phyloP scores from a whole-genome alignment of 768 basidiomycete species.

The Tephrocybe sp. region DNA sequence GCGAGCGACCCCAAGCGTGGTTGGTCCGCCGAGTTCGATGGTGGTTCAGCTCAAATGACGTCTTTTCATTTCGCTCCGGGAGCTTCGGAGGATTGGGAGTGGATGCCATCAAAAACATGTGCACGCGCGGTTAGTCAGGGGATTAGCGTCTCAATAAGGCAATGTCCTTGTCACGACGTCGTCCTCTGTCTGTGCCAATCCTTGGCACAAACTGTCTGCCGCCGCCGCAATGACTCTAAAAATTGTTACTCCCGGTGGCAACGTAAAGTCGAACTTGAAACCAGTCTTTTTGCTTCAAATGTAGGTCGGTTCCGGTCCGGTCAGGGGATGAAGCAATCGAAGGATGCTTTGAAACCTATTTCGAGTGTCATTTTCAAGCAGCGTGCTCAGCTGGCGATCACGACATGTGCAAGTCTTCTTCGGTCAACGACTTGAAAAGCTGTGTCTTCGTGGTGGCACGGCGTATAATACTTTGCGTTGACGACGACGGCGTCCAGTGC shows the following conservation, averaged over 20 bases:
- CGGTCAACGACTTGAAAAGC: too few relatives aligned
- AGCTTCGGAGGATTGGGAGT: slow-evolving; percentile 15
- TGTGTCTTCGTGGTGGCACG: not conserved
- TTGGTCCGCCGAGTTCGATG: not conserved
- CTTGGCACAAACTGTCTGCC: not conserved
- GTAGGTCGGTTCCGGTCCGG: slow-evolving; percentile 13
- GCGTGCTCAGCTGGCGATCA: too few relatives aligned
- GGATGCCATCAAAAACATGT: slow-evolving; percentile 11
- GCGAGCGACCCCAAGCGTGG: slow-evolving; percentile 13
- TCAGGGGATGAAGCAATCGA: slow-evolving; percentile 4
- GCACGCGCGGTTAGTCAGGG: slow-evolving; percentile 8
- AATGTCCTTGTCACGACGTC: too few relatives aligned
- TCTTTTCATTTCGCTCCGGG: slow-evolving; percentile 15
- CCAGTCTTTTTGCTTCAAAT: slow-evolving; percentile 12
- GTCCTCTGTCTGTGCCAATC: not conserved
- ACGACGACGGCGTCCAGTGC: not conserved
- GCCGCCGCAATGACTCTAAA: not conserved
- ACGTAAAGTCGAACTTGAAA: too few relatives aligned
- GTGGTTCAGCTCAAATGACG: slow-evolving; percentile 18
- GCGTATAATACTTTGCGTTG: not conserved
- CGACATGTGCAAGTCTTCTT: too few relatives aligned
- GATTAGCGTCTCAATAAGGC: slow-evolving; percentile 18
- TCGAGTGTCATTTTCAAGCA: too few relatives aligned
- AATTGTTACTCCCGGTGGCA: too few relatives aligned
- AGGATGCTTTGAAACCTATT: too few relatives aligned